Evolutionary conservation across 768 basidiomycete genomes (phyloP).

Genomic region (Tricholoma flavovirens): DNA sequence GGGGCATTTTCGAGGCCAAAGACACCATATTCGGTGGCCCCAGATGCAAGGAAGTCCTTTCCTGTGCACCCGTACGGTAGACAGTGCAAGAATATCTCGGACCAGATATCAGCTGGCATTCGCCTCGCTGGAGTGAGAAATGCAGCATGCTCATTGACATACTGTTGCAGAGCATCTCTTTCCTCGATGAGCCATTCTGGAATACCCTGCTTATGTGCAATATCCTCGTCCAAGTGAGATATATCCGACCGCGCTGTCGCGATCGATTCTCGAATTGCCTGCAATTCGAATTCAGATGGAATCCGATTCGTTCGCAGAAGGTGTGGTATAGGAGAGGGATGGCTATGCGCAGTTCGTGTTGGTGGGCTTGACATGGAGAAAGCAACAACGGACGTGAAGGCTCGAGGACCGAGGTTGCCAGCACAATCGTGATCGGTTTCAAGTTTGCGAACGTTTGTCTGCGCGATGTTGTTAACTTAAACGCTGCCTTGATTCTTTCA

Average conservation of each 20-base stretch:
- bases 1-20: background rate
- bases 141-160: background rate
- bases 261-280: background rate
- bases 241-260: background rate
- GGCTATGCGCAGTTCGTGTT: no score
- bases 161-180: background rate
- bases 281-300: background rate
- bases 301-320: background rate
- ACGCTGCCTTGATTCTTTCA: background rate
- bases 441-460: no score
- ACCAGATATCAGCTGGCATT: background rate
- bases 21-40: no score
- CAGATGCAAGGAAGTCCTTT: no score
- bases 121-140: background rate
- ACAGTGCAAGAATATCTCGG: background rate
- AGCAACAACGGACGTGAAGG: no score
- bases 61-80: background rate
- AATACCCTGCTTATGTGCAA: background rate
- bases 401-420: no score
- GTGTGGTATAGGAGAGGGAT: background rate
- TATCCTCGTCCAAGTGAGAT: background rate
- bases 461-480: background rate
- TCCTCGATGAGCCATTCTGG: background rate
- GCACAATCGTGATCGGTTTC: no score
- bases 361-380: no score